A percentile compares a stretch with the other conserved stretches of the same genome.
These are phyloP conservation scores for Termitomyces sp. DNA, from an alignment of 768 basidiomycete species.

Conservation along the genomic window DNA sequence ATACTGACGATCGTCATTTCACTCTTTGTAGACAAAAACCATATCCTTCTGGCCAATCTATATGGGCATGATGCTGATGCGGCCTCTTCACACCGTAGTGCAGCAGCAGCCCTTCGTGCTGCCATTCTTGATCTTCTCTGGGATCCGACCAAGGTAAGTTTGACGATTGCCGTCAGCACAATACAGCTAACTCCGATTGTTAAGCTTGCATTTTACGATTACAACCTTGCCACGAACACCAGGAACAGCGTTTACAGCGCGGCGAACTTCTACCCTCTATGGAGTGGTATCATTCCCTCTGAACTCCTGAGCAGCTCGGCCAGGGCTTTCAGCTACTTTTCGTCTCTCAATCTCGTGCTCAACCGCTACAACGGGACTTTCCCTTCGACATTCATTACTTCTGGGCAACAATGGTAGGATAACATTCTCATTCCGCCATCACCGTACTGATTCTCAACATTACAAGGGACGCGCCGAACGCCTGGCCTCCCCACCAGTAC, in stretches of 20 bases:
- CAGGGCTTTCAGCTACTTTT: slow-evolving; percentile 68
- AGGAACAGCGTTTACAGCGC: slow-evolving; percentile 64
- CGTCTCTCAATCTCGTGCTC: slow-evolving; percentile 70
- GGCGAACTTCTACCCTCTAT: slow-evolving; percentile 81
- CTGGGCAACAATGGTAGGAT: slow-evolving; percentile 73
- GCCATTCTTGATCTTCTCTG: slow-evolving; percentile 86
- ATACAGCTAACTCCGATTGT: background rate
- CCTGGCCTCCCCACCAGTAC: slow-evolving; percentile 86
- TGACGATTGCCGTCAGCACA: background rate
- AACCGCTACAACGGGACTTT: slow-evolving; percentile 86
- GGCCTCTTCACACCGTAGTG: slow-evolving; percentile 43
- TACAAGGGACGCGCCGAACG: slow-evolving; percentile 76
- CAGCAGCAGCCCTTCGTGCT: slow-evolving; percentile 52
- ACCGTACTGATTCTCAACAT: background rate
- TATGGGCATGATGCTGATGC: slow-evolving; percentile 45
- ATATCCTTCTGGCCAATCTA: slow-evolving; percentile 52
- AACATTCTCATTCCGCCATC: slow-evolving; percentile 1
- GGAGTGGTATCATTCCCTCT: slow-evolving; percentile 80
- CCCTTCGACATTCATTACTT: slow-evolving; percentile 72
- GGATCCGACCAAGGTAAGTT: slow-evolving; percentile 58
- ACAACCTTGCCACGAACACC: slow-evolving; percentile 64
- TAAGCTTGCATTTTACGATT: slow-evolving; percentile 86
- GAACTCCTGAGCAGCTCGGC: slow-evolving; percentile 52
- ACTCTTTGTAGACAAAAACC: slow-evolving; percentile 49
- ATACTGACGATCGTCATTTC: background rate